Percentiles rank a stretch among this genome's conserved stretches.
phyloP scores from a whole-genome alignment of 2,329 filamentous ascomycete genomes.

The Achaetomium macrosporum region DNA sequence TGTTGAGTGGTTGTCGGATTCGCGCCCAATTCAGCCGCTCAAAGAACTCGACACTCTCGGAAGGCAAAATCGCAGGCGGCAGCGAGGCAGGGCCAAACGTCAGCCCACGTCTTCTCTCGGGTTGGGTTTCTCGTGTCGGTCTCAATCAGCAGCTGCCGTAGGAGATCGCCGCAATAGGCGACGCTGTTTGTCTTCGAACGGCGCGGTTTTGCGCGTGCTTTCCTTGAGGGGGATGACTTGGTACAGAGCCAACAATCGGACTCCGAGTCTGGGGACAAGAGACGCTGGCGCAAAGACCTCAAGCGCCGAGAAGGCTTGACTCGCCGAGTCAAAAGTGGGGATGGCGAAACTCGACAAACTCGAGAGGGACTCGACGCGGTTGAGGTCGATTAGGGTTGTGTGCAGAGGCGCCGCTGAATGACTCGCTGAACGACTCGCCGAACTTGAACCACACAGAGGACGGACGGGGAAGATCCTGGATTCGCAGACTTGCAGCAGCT shows the following conservation, averaged over 20 bases:
- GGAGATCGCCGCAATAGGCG: neutral
- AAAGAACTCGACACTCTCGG: neutral
- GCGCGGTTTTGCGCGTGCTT: constrained; percentile 5
- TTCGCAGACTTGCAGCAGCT: constrained; percentile 19
- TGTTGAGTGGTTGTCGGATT: constrained; percentile 1
- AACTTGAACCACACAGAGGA: neutral
- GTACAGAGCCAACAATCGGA: constrained; percentile 6
- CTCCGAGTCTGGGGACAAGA: constrained; percentile 1
- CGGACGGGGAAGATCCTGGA: constrained; percentile 27
- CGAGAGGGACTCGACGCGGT: constrained; percentile 15
- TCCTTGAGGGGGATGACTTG: constrained; percentile 5
- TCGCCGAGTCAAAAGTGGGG: constrained; percentile 24
- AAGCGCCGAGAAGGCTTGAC: constrained; percentile 13
- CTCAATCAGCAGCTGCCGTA: neutral
- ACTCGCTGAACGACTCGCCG: constrained; percentile 4
- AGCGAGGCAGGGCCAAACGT: constrained; percentile 5
- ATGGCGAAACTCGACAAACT: constrained; percentile 21
- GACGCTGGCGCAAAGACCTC: constrained; percentile 13
- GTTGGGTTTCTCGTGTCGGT: constrained; percentile 12
- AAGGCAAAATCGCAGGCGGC: constrained; percentile 1
- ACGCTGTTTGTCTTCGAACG: constrained; percentile 6
- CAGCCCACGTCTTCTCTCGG: constrained; percentile 2
- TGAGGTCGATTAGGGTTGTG: constrained; percentile 22
- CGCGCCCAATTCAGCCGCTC: neutral
- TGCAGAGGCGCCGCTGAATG: constrained; percentile 19